A percentile compares a stretch with the other conserved stretches of the same genome.
These are phyloP conservation scores for Pascua guehoae DNA, from an alignment of 1,284 basidiomycete genomes.

Conservation along the genomic window DNA sequence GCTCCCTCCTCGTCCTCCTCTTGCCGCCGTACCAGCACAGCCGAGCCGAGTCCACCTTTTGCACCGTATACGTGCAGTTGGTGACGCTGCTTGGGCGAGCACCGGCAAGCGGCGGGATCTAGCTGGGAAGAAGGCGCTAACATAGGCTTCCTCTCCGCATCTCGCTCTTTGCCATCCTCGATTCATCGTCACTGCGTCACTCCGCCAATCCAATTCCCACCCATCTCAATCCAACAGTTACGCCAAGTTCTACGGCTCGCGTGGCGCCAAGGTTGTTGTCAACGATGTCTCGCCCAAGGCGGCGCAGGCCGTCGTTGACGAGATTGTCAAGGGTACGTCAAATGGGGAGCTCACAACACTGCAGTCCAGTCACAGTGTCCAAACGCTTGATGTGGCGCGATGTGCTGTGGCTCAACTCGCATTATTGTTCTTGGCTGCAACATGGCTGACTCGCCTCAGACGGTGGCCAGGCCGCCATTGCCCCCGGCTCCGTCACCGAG, in stretches of 20 bases:
- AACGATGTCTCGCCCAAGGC: conserved; percentile 88
- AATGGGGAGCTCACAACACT: not conserved
- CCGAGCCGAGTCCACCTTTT: too few relatives aligned
- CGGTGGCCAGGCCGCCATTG: conserved; percentile 79
- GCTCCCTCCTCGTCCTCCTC: not conserved
- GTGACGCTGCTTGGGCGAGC: too few relatives aligned
- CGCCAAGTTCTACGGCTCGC: conserved; percentile 80
- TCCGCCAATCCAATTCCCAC: not conserved
- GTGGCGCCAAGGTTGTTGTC: conserved; percentile 90
- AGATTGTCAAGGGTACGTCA: conserved; percentile 72
- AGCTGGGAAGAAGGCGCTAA: not conserved
- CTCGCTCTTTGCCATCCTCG: too few relatives aligned
- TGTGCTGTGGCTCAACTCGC: too few relatives aligned
- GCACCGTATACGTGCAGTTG: too few relatives aligned
- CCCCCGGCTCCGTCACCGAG: conserved; percentile 85
- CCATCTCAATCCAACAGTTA: conserved; percentile 58
- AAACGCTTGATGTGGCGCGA: not conserved
- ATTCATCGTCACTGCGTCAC: too few relatives aligned
- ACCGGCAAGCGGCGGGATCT: not conserved
- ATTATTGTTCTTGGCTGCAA: too few relatives aligned
- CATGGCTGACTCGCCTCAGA: conserved; percentile 51
- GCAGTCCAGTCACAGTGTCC: not conserved
- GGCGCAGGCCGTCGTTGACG: conserved; percentile 87
- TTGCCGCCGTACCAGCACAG: too few relatives aligned
- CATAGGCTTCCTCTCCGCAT: too few relatives aligned